Conservation (phyloP, 768 basidiomycete genomes). For the Lactarius indigo region DNA sequence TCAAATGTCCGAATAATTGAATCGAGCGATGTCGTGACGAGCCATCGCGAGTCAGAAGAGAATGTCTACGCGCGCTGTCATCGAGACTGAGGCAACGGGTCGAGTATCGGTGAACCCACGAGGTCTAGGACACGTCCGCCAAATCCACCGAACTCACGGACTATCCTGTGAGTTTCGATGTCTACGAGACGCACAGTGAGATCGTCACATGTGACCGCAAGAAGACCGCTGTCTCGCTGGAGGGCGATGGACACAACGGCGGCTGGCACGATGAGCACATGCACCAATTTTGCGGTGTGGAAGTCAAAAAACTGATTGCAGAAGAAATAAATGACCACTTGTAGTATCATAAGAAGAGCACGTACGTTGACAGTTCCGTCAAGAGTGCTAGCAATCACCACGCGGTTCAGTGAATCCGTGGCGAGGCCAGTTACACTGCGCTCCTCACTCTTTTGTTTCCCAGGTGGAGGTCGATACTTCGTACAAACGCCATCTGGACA, state of each 20-base stretch:
- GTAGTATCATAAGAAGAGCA: conserved; percentile 22
- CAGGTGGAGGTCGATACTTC: conserved; percentile 37
- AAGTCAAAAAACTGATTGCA: conserved; percentile 91
- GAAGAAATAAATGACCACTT: background rate
- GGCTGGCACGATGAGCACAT: conserved; percentile 65
- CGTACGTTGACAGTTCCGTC: conserved; percentile 88
- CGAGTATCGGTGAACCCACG: conserved; percentile 43
- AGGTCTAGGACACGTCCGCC: conserved; percentile 84
- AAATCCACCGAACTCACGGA: conserved; percentile 86
- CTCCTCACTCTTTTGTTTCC: conserved; percentile 39
- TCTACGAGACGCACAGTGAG: conserved; percentile 82
- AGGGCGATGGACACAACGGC: conserved; percentile 66
- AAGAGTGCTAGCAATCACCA: conserved; percentile 77
- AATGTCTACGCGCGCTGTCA: conserved; percentile 57
- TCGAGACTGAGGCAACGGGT: background rate
- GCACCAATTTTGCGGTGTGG: conserved; percentile 72
- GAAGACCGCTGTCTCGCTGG: conserved; percentile 80
- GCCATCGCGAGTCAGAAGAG: conserved; percentile 93
- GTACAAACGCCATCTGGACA: conserved; percentile 53
- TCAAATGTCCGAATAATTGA: conserved; percentile 94
- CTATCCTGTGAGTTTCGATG: conserved; percentile 82
- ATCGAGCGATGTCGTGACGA: conserved; percentile 84
- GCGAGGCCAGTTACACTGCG: conserved; percentile 78
- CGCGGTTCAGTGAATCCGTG: conserved; percentile 79
- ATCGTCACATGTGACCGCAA: conserved; percentile 86